Evolutionary conservation across 495 filamentous ascomycete species (phyloP), one percentile per base, ranked within the genome.

Genomic region (Letharia columbiana): DNA sequence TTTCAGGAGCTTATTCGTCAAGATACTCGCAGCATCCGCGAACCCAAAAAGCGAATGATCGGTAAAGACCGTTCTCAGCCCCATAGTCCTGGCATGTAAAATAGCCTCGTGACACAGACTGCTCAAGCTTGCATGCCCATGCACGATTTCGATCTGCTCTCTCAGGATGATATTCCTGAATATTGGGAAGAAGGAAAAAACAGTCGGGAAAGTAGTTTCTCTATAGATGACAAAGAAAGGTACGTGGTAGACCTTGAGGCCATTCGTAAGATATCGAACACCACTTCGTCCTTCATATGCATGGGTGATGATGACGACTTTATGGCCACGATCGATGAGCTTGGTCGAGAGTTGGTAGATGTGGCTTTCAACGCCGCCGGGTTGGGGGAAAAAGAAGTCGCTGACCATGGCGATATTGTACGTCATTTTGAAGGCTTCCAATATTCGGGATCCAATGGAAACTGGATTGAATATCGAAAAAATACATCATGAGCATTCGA

Each of bases 41-140:
- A 98, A 98, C 10, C 94, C 94, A 75, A 98, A 97, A 6, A 98
- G 80, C n/a, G 90, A 95, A 76, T 98, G 94, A 76, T 98, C 94
- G 4, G 94, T 98, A 71, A 97, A 98, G 42, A 96, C 93, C 0
- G 94, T 97, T 50, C 91, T 85, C 66, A 98, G 73, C 4, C 95
- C 91, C 94, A 98, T 98, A 3, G 95, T 98, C 63, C 94, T 83
- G 1, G 89, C 94, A 77, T 98, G 94, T 35, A 98, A 79, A 67
- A 98, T 96, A 31, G 91, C 92, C 77, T 98, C 94, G 70, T 92
- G 91, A 71, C 94, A 96, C 59, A 98, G 82, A 72, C 84, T 96
- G 68, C 91, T 96, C 66, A 98, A 77, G 73, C 89, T 94, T 31
- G 84, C 92, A 78, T 98, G 94, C 40, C 95, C 95, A 77, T 98